Percentiles rank a stretch among this genome's conserved stretches.
phyloP scores from a whole-genome alignment of 352 stramenopile species.

The Pythium sukuiense region DNA sequence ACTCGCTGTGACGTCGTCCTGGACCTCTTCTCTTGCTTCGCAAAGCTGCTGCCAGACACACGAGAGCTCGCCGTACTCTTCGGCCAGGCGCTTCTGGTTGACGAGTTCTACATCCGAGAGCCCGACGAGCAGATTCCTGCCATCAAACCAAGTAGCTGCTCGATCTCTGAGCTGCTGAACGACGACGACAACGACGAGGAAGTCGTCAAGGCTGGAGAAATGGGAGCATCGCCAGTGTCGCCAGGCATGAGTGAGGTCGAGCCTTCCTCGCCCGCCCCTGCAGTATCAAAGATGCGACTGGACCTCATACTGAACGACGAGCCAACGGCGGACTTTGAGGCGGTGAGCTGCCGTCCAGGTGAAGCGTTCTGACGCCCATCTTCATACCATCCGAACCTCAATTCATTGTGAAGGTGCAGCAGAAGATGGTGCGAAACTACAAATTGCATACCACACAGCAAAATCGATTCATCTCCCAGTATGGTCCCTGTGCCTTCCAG shows the following conservation, averaged over 20 bases:
- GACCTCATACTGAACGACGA: conserved; percentile 3
- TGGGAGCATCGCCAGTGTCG: neutral
- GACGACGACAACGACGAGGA: neutral
- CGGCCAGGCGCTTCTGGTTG: conserved; percentile 2
- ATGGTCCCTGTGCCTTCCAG: no score
- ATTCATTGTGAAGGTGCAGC: no score
- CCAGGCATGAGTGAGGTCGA: neutral
- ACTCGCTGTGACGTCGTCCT: conserved; percentile 6
- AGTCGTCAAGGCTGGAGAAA: no score
- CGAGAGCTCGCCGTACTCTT: conserved; percentile 5
- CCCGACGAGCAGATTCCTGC: neutral
- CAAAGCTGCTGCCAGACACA: conserved; percentile 4
- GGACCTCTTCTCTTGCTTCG: conserved; percentile 11
- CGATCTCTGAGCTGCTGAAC: neutral
- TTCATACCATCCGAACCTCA: no score
- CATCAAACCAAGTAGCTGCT: neutral
- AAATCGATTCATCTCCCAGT: no score
- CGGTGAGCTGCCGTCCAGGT: neutral
- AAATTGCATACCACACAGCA: no score
- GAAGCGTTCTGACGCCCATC: neutral
- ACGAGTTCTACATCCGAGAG: conserved; percentile 17
- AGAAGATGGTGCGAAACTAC: no score
- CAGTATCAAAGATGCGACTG: neutral
- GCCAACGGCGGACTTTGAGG: neutral
- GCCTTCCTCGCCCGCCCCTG: neutral